These are phyloP conservation scores for Stenogyne calaminthoides DNA, from an alignment of 305 asterid genomes.

Conservation along the genomic window DNA sequence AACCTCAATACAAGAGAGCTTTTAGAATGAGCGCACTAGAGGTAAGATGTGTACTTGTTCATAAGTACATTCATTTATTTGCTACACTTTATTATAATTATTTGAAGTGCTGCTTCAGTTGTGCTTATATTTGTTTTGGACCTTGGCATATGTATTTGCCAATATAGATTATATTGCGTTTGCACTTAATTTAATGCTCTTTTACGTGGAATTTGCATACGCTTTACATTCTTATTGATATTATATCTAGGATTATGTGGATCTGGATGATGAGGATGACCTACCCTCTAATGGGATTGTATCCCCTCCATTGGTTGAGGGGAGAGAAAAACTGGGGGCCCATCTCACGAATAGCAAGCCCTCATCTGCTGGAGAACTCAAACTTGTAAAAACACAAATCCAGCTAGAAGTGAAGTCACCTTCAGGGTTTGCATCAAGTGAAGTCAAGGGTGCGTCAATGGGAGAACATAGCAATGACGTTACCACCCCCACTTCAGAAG, in stretches of 20 bases:
- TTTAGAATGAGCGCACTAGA: slow-evolving; percentile 65
- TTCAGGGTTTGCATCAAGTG: slow-evolving; percentile 29
- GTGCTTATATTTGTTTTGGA: not conserved
- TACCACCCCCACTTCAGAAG: slow-evolving; percentile 21
- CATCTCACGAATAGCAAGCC: slow-evolving; percentile 25
- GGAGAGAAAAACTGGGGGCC: slow-evolving; percentile 28
- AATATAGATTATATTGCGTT: not conserved
- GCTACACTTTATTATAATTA: not conserved
- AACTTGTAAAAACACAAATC: slow-evolving; percentile 17
- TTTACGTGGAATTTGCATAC: slow-evolving; percentile 4
- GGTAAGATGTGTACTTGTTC: slow-evolving; percentile 36
- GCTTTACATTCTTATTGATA: slow-evolving; percentile 13
- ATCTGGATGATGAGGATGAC: slow-evolving; percentile 54
- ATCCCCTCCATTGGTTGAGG: slow-evolving; percentile 30
- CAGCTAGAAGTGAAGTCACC: slow-evolving; percentile 36
- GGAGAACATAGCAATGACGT: slow-evolving; percentile 31
- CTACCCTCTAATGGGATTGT: slow-evolving; percentile 30
- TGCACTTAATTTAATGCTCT: not conserved
- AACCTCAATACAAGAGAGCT: slow-evolving; percentile 47
- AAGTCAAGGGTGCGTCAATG: slow-evolving; percentile 23
- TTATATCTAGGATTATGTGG: slow-evolving; percentile 42
- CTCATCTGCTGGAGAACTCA: slow-evolving; percentile 32
- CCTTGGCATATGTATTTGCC: not conserved
- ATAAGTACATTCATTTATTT: not conserved
- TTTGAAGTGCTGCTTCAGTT: not conserved